phyloP scores from a whole-genome alignment of 495 filamentous ascomycete species.

The Aspergillus homomorphus region DNA sequence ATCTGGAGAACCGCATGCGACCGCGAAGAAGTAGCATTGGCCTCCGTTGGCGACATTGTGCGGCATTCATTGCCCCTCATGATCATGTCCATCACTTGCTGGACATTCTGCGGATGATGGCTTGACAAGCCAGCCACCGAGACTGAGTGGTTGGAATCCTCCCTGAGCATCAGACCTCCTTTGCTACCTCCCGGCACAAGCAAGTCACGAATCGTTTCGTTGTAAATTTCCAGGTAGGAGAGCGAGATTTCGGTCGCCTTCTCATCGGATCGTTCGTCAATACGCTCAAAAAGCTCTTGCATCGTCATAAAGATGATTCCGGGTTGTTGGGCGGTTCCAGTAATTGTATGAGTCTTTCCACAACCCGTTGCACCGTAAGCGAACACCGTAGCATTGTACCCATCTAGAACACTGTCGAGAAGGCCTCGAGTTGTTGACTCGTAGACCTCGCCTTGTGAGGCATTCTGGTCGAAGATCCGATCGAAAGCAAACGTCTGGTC shows the following conservation, averaged over 20 bases:
- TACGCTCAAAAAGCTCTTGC: conserved; percentile 96
- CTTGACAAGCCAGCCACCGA: conserved; percentile 90
- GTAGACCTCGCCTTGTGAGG: conserved; percentile 90
- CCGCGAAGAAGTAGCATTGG: conserved; percentile 95
- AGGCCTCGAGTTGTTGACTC: conserved; percentile 86
- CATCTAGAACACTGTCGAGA: conserved; percentile 91
- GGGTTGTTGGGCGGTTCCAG: conserved; percentile 87
- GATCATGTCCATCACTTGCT: conserved; percentile 99
- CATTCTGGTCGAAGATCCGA: conserved; percentile 93
- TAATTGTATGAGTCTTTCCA: conserved; percentile 98
- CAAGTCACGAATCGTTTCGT: conserved; percentile 96
- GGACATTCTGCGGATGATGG: conserved; percentile 81
- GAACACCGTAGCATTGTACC: conserved; percentile 98
- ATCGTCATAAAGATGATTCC: conserved; percentile 99
- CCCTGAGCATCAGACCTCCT: conserved; percentile 84
- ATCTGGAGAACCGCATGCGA: conserved; percentile 99
- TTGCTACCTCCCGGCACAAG: conserved; percentile 85
- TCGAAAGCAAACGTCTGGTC: conserved; percentile 98
- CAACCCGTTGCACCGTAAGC: conserved; percentile 98
- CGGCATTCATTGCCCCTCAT: conserved; percentile 89
- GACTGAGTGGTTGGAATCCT: conserved; percentile 91
- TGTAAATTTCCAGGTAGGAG: conserved; percentile 98
- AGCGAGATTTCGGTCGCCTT: conserved; percentile 88
- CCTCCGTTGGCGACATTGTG: conserved; percentile 95
- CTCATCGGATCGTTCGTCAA: conserved; percentile 76